Percentiles rank a stretch among this genome's conserved stretches.
These are phyloP conservation scores for Artemisia annua DNA, from an alignment of 129 eudicot genomes.

Conservation along the genomic window DNA sequence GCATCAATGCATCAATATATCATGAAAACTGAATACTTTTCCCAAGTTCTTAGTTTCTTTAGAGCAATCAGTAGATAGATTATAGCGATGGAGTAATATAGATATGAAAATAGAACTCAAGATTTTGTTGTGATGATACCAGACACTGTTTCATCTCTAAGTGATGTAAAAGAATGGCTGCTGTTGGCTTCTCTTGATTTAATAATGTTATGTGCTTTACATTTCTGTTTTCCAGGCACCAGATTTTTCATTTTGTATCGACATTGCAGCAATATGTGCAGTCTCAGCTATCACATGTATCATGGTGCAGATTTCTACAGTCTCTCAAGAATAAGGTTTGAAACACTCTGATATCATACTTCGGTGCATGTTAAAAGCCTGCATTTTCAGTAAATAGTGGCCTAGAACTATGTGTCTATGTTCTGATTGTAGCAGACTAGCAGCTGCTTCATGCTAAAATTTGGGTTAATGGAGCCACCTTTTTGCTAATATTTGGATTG, in stretches of 20 bases:
- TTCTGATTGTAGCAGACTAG: too few relatives aligned
- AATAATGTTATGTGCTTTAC: not conserved
- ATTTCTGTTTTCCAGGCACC: conserved; percentile 78
- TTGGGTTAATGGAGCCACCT: not conserved
- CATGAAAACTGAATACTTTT: not conserved
- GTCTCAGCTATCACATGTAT: conserved; percentile 90
- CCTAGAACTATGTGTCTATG: not conserved
- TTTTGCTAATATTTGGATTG: not conserved
- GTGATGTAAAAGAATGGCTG: not conserved
- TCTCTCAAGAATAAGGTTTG: conserved; percentile 83
- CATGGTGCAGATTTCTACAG: conserved; percentile 76
- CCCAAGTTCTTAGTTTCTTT: not conserved
- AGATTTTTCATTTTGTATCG: conserved; percentile 80
- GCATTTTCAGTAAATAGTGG: not conserved
- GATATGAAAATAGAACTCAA: not conserved
- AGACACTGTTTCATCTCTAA: not conserved
- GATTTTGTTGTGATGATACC: not conserved
- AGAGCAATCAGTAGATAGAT: too few relatives aligned
- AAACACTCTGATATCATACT: conserved; percentile 1
- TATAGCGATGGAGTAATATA: too few relatives aligned
- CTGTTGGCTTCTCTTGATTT: not conserved
- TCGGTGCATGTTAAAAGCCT: not conserved
- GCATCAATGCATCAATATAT: not conserved
- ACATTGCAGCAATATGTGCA: conserved; percentile 93
- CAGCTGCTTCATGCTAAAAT: not conserved